Conservation (phyloP, 2,329 filamentous ascomycete genomes). For the Rugonectria rugulosa region DNA sequence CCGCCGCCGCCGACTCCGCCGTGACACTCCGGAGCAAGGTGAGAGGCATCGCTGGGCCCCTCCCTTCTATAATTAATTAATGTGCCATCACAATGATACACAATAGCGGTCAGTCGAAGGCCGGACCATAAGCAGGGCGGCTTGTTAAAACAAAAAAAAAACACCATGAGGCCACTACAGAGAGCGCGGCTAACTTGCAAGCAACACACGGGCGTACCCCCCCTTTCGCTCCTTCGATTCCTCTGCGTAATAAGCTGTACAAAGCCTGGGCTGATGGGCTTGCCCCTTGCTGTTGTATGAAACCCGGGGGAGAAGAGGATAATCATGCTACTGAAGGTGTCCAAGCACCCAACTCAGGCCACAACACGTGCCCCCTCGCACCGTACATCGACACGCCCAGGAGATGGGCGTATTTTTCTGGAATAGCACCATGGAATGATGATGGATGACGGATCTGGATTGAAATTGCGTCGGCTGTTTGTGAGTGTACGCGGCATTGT, state of each 20-base stretch:
- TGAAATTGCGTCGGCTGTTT: background rate
- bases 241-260: constrained; percentile 18
- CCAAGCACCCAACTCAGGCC: constrained; percentile 34
- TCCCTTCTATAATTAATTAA: too few relatives aligned
- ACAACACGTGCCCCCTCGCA: constrained; percentile 34
- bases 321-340: constrained; percentile 18
- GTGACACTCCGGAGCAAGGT: background rate
- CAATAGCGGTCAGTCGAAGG: background rate
- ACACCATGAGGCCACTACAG: background rate
- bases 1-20: constrained; percentile 4
- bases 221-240: background rate
- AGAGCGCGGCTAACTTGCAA: background rate
- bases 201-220: too few relatives aligned
- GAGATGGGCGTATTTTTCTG: background rate
- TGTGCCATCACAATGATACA: background rate
- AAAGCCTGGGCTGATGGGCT: constrained; percentile 20
- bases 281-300: background rate
- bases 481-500: too few relatives aligned
- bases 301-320: background rate
- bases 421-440: constrained; percentile 3
- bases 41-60: background rate
- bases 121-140: background rate
- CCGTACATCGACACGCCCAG: constrained; percentile 23
- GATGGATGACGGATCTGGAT: constrained; percentile 1
- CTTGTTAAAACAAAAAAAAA: too few relatives aligned